Conservation (phyloP, 305 asterid genomes). For the Plantago lanceolata region DNA sequence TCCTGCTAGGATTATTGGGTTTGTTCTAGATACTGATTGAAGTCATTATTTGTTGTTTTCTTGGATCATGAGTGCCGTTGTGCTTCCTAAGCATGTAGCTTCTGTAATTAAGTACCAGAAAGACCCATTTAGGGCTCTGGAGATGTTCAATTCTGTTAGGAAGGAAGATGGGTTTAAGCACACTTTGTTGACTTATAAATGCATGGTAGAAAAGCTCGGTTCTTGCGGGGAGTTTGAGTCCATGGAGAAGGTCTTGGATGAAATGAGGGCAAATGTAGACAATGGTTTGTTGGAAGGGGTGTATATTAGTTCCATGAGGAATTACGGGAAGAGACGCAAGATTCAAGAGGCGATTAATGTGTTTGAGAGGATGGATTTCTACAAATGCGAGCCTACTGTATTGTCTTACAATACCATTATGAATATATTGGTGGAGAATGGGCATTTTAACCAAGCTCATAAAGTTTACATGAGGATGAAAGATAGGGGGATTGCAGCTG, state of each 20-base stretch:
- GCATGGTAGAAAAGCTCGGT: conserved; percentile 81
- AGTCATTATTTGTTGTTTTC: no score
- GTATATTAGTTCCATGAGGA: conserved; percentile 63
- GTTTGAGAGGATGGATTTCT: conserved; percentile 91
- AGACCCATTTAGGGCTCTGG: conserved; percentile 80
- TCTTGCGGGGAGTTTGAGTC: conserved; percentile 63
- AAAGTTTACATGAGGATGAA: conserved; percentile 80
- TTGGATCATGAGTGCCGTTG: conserved; percentile 31
- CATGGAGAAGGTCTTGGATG: conserved; percentile 63
- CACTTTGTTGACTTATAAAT: conserved; percentile 60
- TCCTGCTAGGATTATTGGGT: no score
- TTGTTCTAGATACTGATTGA: no score
- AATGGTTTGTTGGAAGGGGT: conserved; percentile 66
- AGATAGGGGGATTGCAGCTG: conserved; percentile 65
- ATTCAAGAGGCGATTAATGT: conserved; percentile 75
- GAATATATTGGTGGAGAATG: conserved; percentile 81
- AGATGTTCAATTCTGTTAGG: conserved; percentile 71
- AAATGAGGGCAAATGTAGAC: conserved; percentile 56
- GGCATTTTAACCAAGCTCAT: conserved; percentile 73
- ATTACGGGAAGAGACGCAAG: conserved; percentile 67
- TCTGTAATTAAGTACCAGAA: conserved; percentile 67
- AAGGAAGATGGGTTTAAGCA: conserved; percentile 71
- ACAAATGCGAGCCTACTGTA: conserved; percentile 63
- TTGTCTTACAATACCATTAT: conserved; percentile 65
- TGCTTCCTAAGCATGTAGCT: conserved; percentile 85